Base-by-base conservation (phyloP, 2,329 filamentous ascomycete species). In the Diplodia mutila region DNA sequence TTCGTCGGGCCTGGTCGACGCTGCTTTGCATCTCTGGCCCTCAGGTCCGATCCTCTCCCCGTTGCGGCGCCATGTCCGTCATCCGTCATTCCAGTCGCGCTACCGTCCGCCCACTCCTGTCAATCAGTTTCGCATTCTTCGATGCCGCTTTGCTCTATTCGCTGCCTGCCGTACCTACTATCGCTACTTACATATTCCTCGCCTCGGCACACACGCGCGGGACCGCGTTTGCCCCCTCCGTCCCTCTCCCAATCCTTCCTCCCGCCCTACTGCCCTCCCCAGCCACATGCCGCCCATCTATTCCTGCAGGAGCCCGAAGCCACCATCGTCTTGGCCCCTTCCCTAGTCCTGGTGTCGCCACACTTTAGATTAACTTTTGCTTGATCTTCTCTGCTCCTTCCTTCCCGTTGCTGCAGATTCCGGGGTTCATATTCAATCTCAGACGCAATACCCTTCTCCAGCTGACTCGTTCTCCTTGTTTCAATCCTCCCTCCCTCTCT, bases 291-390 rank as follows among this genome's bases (percentile, higher is more conserved):
- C 42, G 34, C 34, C 34, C 34, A 37, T 37, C 34, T 12, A 37
- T 46, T 46, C 32, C 16, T 37, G 32, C 53, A 57, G 53, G n/a
- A 55, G 12, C 9, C 52, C n/a, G 52, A 29, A 34, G 16, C 53
- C 34, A 34, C 53, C 39, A 27, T 53, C 51, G 29, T 12, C 51
- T 18, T n/a, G 21, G 49, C 49, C 49, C 23, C 27, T 34, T 54
- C 27, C 51, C 25, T 16, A 4, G 16, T n/a, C 52, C 52, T 34
- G 21, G 54, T 42, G 37, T 59, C 37, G 55, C 55, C 55, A 59
- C 55, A 46, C 37, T 46, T 59, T 59, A 59, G 55, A 59, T 59
- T 59, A 34, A 55, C 42, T 21, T 37, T 37, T 42, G 49, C 49
- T 29, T 46, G 23, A 59, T 39, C 53, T 39, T 21, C 21, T 46